Evolutionary conservation across 257 asterid genomes (phyloP).

Genomic region (Nemophila menziesii): DNA sequence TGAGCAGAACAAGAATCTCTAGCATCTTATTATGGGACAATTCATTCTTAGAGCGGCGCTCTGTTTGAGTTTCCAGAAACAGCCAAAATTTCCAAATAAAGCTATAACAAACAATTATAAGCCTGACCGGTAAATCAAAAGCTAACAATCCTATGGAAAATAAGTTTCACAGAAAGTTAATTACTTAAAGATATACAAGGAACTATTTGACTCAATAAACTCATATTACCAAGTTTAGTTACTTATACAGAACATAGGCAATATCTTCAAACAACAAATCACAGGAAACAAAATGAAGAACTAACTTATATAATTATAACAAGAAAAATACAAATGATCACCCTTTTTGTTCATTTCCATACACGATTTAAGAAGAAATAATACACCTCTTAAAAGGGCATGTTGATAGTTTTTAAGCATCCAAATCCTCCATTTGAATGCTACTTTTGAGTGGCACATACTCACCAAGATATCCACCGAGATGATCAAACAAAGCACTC

Average conservation of each 20-base stretch:
- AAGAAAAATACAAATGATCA: background rate
- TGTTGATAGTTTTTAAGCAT: slow-evolving; percentile 25
- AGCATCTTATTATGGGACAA: no score
- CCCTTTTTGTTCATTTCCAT: background rate
- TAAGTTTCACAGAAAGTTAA: no score
- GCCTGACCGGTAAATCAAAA: no score
- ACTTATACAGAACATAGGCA: background rate
- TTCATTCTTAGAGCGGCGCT: no score
- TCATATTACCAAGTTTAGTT: no score
- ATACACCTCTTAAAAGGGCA: slow-evolving; percentile 9
- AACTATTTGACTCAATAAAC: no score
- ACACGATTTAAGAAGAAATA: slow-evolving; percentile 6
- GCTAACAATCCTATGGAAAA: no score
- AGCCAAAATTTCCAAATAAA: no score
- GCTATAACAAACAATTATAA: no score
- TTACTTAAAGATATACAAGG: no score
- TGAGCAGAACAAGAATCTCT: no score
- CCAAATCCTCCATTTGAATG: slow-evolving; percentile 88
- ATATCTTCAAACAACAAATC: background rate
- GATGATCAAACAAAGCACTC: slow-evolving; percentile 76
- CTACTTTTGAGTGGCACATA: slow-evolving; percentile 95
- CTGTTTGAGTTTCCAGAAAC: no score
- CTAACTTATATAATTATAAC: background rate
- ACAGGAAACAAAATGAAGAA: background rate
- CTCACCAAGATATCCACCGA: slow-evolving; percentile 94